Conservation (phyloP, 148 eudicot species). For the Rhododendron kiyosumense region DNA sequence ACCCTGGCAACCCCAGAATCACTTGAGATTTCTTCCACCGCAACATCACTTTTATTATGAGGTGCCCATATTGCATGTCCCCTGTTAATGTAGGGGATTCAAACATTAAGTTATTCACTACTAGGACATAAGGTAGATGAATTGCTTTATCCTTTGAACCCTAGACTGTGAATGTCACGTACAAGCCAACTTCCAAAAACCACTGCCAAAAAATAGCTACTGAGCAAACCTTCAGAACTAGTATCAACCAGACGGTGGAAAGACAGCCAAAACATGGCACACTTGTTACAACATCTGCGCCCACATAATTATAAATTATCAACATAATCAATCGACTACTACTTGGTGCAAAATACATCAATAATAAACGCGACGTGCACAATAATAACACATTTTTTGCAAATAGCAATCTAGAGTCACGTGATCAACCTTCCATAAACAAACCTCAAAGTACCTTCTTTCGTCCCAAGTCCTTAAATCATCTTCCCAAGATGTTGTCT, state of each 20-base stretch:
- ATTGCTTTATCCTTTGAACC: not conserved
- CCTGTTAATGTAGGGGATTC: not conserved
- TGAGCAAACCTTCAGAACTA: not conserved
- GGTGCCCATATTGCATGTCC: not conserved
- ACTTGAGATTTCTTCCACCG: not conserved
- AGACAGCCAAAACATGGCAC: too few species aligned
- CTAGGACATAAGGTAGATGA: not conserved
- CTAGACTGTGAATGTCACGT: not conserved
- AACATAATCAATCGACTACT: not conserved
- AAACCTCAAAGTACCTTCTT: not conserved
- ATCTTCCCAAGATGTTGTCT: not conserved
- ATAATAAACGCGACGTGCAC: not conserved
- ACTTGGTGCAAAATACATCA: not conserved
- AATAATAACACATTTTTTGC: not conserved
- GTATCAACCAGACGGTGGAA: not conserved
- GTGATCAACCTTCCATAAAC: not conserved
- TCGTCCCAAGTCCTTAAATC: not conserved
- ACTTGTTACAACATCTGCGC: not conserved
- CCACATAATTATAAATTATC: not conserved
- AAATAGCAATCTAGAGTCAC: not conserved
- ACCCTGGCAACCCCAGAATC: not conserved
- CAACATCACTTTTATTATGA: not conserved
- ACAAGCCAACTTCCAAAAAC: constrained; percentile 5
- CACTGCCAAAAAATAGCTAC: not conserved
- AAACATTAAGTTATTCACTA: not conserved